Percentiles rank a stretch among this genome's conserved stretches.
These are phyloP conservation scores for Leptodontidium sp. DNA, from an alignment of 2,329 filamentous ascomycete genomes.

Conservation along the genomic window DNA sequence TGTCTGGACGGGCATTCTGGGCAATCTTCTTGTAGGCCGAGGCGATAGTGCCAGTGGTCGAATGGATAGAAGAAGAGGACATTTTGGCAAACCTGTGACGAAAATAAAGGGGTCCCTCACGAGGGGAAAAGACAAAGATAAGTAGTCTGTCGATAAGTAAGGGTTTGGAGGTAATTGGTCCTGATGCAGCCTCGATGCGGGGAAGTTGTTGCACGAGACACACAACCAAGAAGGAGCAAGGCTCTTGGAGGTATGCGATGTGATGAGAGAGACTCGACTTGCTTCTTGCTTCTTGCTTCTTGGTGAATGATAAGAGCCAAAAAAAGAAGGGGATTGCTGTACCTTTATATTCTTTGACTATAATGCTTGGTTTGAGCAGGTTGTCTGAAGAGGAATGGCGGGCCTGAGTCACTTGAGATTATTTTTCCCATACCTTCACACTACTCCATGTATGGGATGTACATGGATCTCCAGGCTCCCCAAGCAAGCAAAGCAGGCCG, in stretches of 20 bases:
- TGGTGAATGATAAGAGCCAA: conserved; percentile 17
- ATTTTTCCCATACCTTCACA: conserved; percentile 12
- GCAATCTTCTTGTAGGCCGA: conserved; percentile 40
- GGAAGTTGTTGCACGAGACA: conserved; percentile 31
- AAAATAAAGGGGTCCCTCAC: not conserved
- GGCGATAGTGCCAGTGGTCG: conserved; percentile 40
- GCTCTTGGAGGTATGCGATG: conserved; percentile 14
- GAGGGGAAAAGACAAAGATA: conserved; percentile 17
- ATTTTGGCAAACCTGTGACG: conserved; percentile 30
- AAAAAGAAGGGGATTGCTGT: conserved; percentile 16
- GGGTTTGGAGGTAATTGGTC: conserved; percentile 23
- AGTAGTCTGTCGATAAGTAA: conserved; percentile 18
- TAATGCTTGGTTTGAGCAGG: conserved; percentile 19
- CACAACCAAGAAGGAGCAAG: conserved; percentile 11
- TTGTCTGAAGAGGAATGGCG: conserved; percentile 27
- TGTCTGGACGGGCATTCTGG: conserved; percentile 35
- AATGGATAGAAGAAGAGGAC: conserved; percentile 38
- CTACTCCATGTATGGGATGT: not conserved
- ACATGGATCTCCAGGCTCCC: not conserved
- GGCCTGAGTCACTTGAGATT: conserved; percentile 33
- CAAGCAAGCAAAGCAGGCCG: not conserved
- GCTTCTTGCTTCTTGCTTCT: conserved; percentile 3
- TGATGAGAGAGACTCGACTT: conserved; percentile 1
- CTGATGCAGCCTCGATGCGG: conserved; percentile 35
- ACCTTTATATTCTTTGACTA: conserved; percentile 28